Percentiles rank a stretch among this genome's conserved stretches.
phyloP scores from a whole-genome alignment of 2,329 filamentous ascomycete species.

The Scolecobasidium constrictum region DNA sequence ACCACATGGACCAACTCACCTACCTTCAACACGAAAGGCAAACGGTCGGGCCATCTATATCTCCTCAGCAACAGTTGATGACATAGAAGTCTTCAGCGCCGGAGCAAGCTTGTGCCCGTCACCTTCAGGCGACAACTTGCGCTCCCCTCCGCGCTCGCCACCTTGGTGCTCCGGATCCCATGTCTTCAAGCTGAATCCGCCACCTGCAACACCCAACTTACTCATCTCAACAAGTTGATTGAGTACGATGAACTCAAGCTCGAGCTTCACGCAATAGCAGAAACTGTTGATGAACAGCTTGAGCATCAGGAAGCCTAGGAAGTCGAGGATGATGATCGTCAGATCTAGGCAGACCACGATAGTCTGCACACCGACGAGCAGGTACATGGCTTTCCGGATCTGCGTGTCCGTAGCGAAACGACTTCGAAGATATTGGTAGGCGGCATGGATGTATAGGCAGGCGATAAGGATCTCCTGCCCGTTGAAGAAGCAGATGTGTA shows the following conservation, averaged over 20 bases:
- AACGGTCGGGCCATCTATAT: too few species aligned
- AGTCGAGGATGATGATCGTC: constrained; percentile 6
- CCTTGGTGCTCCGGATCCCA: too few species aligned
- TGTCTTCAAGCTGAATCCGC: too few species aligned
- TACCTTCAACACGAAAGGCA: too few species aligned
- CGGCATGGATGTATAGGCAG: neutral
- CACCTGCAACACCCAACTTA: neutral
- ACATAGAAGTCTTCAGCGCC: too few species aligned
- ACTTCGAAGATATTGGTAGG: constrained; percentile 4
- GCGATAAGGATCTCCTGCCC: constrained; percentile 3
- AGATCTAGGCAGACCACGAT: constrained; percentile 8
- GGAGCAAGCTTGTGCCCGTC: too few species aligned
- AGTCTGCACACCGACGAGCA: constrained; percentile 7
- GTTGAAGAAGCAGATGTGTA: constrained; percentile 1
- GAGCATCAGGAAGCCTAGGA: neutral
- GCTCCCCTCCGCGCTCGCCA: too few species aligned
- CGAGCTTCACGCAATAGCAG: constrained; percentile 13
- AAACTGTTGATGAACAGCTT: constrained; percentile 6
- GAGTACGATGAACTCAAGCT: constrained; percentile 15
- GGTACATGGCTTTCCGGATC: constrained; percentile 3
- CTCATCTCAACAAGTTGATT: constrained; percentile 12
- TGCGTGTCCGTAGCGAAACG: constrained; percentile 1
- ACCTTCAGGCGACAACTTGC: too few species aligned
- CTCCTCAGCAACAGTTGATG: too few species aligned
- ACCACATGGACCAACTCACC: too few species aligned